Evolutionary conservation across 2,329 filamentous ascomycete genomes (phyloP).

Genomic region (Coniochaeta sp.): DNA sequence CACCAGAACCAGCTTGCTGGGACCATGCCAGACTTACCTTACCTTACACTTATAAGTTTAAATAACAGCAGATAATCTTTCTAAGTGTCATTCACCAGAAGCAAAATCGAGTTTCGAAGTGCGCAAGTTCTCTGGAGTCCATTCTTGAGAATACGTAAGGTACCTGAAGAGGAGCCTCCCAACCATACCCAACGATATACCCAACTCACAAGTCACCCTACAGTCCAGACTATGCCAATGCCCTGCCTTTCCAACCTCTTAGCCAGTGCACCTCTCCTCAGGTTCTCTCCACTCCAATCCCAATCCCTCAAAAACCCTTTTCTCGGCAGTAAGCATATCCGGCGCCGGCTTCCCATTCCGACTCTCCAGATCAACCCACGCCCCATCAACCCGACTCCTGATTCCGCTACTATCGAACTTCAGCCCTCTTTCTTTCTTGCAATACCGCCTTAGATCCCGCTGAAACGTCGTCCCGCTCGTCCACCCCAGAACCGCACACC

Average conservation of each 20-base stretch:
- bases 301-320: slow-evolving; percentile 69
- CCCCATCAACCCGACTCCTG: slow-evolving; percentile 55
- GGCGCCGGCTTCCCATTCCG: slow-evolving; percentile 39
- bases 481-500: slow-evolving; percentile 86
- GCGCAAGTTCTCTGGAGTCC: too few relatives aligned
- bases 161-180: too few relatives aligned
- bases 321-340: slow-evolving; percentile 68
- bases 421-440: slow-evolving; percentile 61
- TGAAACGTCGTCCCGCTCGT: slow-evolving; percentile 84
- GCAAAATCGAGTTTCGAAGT: too few relatives aligned
- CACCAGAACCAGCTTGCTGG: too few relatives aligned
- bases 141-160: too few relatives aligned
- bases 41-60: too few relatives aligned
- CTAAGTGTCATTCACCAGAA: too few relatives aligned
- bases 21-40: too few relatives aligned
- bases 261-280: slow-evolving; percentile 61
- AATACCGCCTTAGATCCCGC: slow-evolving; percentile 74
- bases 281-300: slow-evolving; percentile 61
- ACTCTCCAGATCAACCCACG: slow-evolving; percentile 65
- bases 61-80: too few relatives aligned
- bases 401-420: slow-evolving; percentile 93
- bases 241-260: slow-evolving; percentile 14
- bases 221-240: too few relatives aligned
- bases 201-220: background rate
- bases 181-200: background rate